Evolutionary conservation across 495 filamentous ascomycete genomes (phyloP).

Genomic region (Aspergillus haitiensis): DNA sequence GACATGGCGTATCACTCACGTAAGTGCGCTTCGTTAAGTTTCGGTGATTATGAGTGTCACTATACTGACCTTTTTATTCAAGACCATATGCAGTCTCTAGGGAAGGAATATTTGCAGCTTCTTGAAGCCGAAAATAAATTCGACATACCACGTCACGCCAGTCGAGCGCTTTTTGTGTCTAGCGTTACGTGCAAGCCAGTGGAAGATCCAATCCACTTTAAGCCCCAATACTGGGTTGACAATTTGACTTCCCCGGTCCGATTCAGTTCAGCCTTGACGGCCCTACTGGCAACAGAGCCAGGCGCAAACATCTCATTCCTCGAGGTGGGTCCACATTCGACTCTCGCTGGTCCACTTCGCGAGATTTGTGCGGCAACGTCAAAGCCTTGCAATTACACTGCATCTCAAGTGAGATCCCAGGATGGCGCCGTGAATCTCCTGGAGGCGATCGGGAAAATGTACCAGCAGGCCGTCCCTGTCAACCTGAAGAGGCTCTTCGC

Average conservation of each 20-base stretch:
- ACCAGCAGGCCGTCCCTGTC: too few relatives aligned
- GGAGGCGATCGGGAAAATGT: too few relatives aligned
- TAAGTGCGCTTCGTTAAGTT: constrained; percentile 38
- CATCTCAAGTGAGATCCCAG: neutral
- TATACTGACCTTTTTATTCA: neutral
- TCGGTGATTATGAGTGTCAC: constrained; percentile 26
- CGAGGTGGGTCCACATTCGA: constrained; percentile 3
- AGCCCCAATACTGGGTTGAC: constrained; percentile 31
- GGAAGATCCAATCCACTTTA: neutral
- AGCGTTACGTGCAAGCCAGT: neutral
- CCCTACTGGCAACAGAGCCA: constrained; percentile 1
- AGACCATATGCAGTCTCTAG: neutral
- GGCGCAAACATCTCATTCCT: neutral
- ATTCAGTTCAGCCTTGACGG: constrained; percentile 25
- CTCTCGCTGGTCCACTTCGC: neutral
- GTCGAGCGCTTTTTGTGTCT: neutral
- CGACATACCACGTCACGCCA: too few relatives aligned
- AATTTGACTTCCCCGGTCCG: constrained; percentile 31
- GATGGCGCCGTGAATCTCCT: too few relatives aligned
- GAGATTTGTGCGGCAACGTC: neutral
- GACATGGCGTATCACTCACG: constrained; percentile 64
- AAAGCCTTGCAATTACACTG: neutral
- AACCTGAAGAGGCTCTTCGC: too few relatives aligned
- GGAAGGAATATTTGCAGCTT: neutral
- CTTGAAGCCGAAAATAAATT: too few relatives aligned